Conservation (phyloP, 2,329 filamentous ascomycete species). For the Aspergillus flavus region DNA sequence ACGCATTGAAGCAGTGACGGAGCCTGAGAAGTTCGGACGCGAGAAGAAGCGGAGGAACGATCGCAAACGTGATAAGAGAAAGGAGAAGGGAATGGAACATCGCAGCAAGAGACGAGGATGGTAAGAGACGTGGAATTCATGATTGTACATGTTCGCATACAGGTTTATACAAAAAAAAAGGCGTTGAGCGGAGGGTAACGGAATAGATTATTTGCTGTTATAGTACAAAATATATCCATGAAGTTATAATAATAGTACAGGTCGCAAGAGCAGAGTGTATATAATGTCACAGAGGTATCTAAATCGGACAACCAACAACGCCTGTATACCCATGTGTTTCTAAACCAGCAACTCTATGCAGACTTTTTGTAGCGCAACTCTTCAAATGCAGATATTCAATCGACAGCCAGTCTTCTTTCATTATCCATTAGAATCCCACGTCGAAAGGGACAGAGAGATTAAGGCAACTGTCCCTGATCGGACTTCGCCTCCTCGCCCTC, state of each 20-base stretch:
- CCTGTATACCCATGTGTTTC: conserved; percentile 5
- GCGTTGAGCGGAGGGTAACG: conserved; percentile 25
- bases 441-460: neutral
- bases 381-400: conserved; percentile 3
- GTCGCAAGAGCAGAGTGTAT: conserved; percentile 27
- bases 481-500: conserved; percentile 12
- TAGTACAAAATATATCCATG: neutral
- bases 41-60: conserved; percentile 84
- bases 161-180: conserved; percentile 20
- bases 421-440: neutral
- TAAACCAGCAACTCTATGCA: neutral
- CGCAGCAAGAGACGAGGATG: conserved; percentile 72
- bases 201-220: neutral
- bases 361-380: neutral
- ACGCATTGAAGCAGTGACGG: conserved; percentile 81
- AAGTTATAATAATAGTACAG: conserved; percentile 23
- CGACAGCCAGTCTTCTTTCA: neutral
- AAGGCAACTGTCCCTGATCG: conserved; percentile 8
- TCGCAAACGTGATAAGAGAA: conserved; percentile 79
- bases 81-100: conserved; percentile 74
- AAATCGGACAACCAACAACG: conserved; percentile 10
- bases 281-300: conserved; percentile 18
- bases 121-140: conserved; percentile 44
- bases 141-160: conserved; percentile 24
- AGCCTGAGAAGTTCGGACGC: conserved; percentile 75